Evolutionary conservation across 164 flowering plant species (phyloP), one percentile per base, ranked within the genome.

Genomic region (Santalum album): DNA sequence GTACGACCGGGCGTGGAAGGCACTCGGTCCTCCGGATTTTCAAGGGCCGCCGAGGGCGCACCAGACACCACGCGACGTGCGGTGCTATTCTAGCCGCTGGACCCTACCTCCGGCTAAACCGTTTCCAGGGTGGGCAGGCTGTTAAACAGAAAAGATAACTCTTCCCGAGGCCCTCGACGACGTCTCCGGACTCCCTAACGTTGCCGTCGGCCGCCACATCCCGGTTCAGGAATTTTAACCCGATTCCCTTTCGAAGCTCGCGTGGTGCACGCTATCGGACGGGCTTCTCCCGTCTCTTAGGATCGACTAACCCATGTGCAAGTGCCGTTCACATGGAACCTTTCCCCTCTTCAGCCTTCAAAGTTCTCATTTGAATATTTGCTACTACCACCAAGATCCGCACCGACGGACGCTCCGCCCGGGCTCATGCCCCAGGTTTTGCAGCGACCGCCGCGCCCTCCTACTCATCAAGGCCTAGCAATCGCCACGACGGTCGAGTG

Each of bases 261-360:
- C 42, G 16, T 16, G 42, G 42, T 38, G 14, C 42, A 16, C 42
- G 16, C 42, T 3, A 15, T 38, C 42, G 12, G 42, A 38, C 42
- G 42, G 42, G 42, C 42, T 38, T 38, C 42, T 16, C 42, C 42
- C 42, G 42, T 38, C 42, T 38, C 42, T 38, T 38, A 38, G 42
- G 42, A 38, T 38, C 42, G 42, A 38, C 42, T 38, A 38, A 38
- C 42, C 42, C 42, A 38, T 38, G 42, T 38, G 42, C 42, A 38
- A 38, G 42, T 38, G 65, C 46, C 34, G 18, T 29, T 36, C 40
- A 36, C 40, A 36, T 36, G 40, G 40, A 36, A 36, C 40, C 40
- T 36, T 36, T 36, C 40, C 15, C 40, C 40, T 14, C 40, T 36
- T 36, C 40, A 15, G 40, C 40, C 40, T 36, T 36, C 40, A 36